Base-by-base conservation (phyloP, 2,329 filamentous ascomycete species). In the Cytospora schulzeri region DNA sequence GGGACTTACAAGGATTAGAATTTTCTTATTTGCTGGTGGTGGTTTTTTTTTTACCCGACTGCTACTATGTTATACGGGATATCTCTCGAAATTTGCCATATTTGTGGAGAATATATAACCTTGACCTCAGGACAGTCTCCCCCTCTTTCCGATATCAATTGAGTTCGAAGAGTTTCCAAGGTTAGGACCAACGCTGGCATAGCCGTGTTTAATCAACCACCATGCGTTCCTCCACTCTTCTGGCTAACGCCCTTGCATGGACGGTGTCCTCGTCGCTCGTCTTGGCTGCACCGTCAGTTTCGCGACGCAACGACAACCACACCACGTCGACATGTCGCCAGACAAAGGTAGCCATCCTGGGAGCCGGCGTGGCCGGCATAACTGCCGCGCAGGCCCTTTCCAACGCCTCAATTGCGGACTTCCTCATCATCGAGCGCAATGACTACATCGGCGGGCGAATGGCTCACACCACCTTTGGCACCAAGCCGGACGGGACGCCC, bases 381-480 rank as follows among this genome's bases (percentile, higher is more conserved):
- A 85, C 87, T 15, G 85, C 87, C 17, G 87, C 87, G 26, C 86
- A 90, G 79, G 81, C 87, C 3, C 73, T 91, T 7, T 74, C 79
- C 5, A 88, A 90, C 61, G 80, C 81, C 2, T 88, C 86, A 0
- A 76, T 90, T 7, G 76, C 79, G 0, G 87, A 91, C 65, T 90
- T 91, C 65, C 60, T 90, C 9, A 86, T 91, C 55, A 73, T 91
- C 3, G 88, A 91, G 66, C 85, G 86, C 66, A 86, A 87, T 15
- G 78, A 83, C 65, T 79, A 83, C 15, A 83, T 91, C 64, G 88
- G 88, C 1, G 88, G 88, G 1, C 82, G 88, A 7, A 81, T 88
- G 48, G 75, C 76, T n/a, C 82, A 89, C 66, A 80, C 80, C 0
- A 76, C 78, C 0, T 89, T 90, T 69, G 87, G 87, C 5, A 75